phyloP scores from a whole-genome alignment of 441 rosid genomes.

The Jatropha podagrica region DNA sequence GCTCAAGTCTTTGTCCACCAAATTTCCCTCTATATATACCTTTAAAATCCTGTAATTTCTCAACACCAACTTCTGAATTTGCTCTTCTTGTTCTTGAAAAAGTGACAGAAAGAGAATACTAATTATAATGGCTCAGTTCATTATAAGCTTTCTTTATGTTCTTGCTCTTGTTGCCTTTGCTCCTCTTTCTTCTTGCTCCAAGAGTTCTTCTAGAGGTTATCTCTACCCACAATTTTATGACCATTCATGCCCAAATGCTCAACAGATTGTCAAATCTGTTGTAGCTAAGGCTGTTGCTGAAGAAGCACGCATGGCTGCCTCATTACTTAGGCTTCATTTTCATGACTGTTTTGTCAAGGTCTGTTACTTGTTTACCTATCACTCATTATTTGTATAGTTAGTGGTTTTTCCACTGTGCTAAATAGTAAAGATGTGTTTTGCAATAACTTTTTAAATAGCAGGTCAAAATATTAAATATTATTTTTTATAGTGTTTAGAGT shows the following conservation, averaged over 20 bases:
- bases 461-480: too few relatives aligned
- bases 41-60: constrained; percentile 15
- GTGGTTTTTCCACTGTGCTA: background rate
- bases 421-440: background rate
- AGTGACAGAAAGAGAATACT: background rate
- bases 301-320: constrained; percentile 89
- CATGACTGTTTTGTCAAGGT: constrained; percentile 97
- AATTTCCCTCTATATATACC: constrained; percentile 37
- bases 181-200: constrained; percentile 43
- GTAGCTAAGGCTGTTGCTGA: constrained; percentile 73
- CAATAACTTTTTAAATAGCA: too few relatives aligned
- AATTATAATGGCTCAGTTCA: constrained; percentile 9
- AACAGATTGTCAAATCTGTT: constrained; percentile 56
- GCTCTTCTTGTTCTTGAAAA: background rate
- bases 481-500: too few relatives aligned
- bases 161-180: constrained; percentile 22
- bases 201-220: constrained; percentile 29
- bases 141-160: background rate
- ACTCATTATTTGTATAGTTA: background rate
- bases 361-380: background rate
- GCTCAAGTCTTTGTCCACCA: constrained; percentile 18
- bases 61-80: constrained; percentile 17
- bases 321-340: constrained; percentile 82
- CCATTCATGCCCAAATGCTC: constrained; percentile 70
- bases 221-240: constrained; percentile 71